Base-by-base conservation (phyloP, 805 yeast species). In the Candida xyloterini region DNA sequence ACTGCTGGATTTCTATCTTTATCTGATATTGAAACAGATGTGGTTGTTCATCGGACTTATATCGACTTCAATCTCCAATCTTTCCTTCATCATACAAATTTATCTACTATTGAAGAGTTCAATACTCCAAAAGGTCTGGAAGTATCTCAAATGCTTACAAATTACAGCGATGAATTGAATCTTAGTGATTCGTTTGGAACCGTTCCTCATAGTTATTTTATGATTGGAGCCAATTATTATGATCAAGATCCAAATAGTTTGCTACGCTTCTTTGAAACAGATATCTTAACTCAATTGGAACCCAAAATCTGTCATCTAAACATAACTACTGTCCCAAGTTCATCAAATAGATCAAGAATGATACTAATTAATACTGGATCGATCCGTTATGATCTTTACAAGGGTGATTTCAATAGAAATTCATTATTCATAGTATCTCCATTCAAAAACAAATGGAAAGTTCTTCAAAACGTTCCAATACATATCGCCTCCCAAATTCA, bases 1-100 rank as follows among this genome's bases (percentile, higher is more conserved):
- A 91, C 98, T 0, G 74, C 85, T n/a, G 98, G 98, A 0, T 91
- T 89, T 73, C 61, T 84, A 10, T 78, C 95, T 18, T 64, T 88
- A 15, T 16, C 52, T 6, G 39, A 35, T 34, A 37, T 51, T 11
- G 40, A 46, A 10, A 35, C 24, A 15, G 35, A 27, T 18, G 25
- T 56, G 34, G 42, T 51, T 44, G 14, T 75, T 53, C 56, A 71
- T 27, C 72, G 98, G 53, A 70, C 81, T 16, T 90, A 91, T 62
- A 76, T 90, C 43, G 98, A 90, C 57, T 89, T 89, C 67, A 89
- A 82, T 59, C 58, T 73, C 14, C 72, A 76, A 42, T 83, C 95
- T 10, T 84, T 91, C 50, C 57, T 74, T 42, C 70, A 72, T 50
- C 98, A 90, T 56, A 48, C 84, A 1, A 60, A 62, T 10, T 47